Evolutionary conservation across 2,329 filamentous ascomycete species (phyloP).

Genomic region (Aureobasidium melanogenum): DNA sequence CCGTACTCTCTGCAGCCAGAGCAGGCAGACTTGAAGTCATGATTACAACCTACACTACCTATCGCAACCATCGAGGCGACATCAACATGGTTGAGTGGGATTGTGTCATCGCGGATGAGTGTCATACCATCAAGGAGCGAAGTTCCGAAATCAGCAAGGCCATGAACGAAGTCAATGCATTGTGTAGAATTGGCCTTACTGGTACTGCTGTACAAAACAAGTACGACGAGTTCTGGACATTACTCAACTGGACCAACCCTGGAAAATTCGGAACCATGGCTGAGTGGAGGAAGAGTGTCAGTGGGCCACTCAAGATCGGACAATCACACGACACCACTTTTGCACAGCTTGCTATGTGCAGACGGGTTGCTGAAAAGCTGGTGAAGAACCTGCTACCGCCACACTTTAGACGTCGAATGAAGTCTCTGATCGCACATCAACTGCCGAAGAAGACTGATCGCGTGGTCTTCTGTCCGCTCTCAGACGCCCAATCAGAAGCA

Average conservation of each 20-base stretch:
- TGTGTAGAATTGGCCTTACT: constrained; percentile 87
- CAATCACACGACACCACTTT: constrained; percentile 88
- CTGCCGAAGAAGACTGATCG: constrained; percentile 89
- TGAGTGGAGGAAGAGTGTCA: constrained; percentile 73
- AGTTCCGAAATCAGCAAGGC: constrained; percentile 69
- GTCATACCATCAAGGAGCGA: constrained; percentile 77
- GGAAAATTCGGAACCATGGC: constrained; percentile 57
- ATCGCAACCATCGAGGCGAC: constrained; percentile 62
- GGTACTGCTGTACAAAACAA: constrained; percentile 97
- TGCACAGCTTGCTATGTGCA: constrained; percentile 68
- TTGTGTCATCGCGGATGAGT: constrained; percentile 89
- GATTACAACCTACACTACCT: constrained; percentile 90
- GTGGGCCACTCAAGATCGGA: constrained; percentile 70
- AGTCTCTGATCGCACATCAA: constrained; percentile 83
- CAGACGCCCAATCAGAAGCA: constrained; percentile 67
- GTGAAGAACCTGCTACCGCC: constrained; percentile 79
- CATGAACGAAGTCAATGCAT: constrained; percentile 82
- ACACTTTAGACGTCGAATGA: constrained; percentile 89
- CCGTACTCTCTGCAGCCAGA: constrained; percentile 46
- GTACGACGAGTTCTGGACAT: constrained; percentile 93
- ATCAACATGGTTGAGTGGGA: constrained; percentile 90
- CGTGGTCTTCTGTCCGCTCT: constrained; percentile 91
- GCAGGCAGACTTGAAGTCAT: constrained; percentile 78
- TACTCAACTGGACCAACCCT: constrained; percentile 94
- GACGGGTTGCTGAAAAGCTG: constrained; percentile 74